Evolutionary conservation across 371 early-diverging fungal species (phyloP).

Genomic region (Globomyces sp.): DNA sequence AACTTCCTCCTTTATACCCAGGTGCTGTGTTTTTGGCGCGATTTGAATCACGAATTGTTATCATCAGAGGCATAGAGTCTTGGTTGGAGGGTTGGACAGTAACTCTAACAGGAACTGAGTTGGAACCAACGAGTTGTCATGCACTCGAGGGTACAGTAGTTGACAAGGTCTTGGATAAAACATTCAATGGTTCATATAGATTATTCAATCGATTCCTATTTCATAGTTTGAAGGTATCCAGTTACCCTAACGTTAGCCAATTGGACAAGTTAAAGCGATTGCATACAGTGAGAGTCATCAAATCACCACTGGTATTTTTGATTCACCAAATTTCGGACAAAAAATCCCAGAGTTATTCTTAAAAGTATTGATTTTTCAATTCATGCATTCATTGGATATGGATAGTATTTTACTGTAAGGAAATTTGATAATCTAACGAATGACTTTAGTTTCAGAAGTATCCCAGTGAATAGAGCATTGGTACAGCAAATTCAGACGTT

Average conservation of each 20-base stretch:
- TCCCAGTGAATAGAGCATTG: constrained; percentile 18
- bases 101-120: constrained; percentile 34
- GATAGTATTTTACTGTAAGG: constrained; percentile 16
- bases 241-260: constrained; percentile 30
- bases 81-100: constrained; percentile 32
- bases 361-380: constrained; percentile 30
- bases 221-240: constrained; percentile 17
- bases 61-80: constrained; percentile 33
- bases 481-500: constrained; percentile 14
- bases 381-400: constrained; percentile 18
- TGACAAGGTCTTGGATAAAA: constrained; percentile 29
- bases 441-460: background rate
- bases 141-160: constrained; percentile 38
- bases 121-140: constrained; percentile 47
- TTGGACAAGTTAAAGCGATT: constrained; percentile 13
- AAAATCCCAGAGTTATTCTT: constrained; percentile 29
- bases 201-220: constrained; percentile 6
- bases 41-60: constrained; percentile 33
- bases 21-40: constrained; percentile 27
- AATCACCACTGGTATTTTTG: constrained; percentile 35
- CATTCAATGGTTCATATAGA: constrained; percentile 1
- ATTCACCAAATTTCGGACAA: constrained; percentile 25
- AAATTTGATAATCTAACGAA: no score
- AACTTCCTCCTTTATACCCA: constrained; percentile 18
- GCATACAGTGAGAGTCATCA: constrained; percentile 31